Evolutionary conservation across 2,329 filamentous ascomycete species (phyloP), one percentile per base, ranked within the genome.

Genomic region (Epichloe sibirici): DNA sequence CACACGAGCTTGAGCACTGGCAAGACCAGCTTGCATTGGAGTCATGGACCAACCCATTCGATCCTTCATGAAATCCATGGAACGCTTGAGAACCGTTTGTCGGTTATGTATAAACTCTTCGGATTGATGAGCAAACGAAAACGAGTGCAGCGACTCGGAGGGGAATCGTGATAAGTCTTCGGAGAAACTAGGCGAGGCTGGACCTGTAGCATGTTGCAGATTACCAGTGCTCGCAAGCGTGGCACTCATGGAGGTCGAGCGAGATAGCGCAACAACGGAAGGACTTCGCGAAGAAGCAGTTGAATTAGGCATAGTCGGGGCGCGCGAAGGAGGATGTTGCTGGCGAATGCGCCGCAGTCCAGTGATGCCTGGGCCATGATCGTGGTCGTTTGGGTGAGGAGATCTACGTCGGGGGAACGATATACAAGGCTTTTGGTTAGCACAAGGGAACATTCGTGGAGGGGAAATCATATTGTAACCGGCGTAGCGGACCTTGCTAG

Each of bases 21-120:
- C 84, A 59, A 95, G 82, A 11, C 82, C 88, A 13, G 86, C 81
- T 63, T 85, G 86, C 50, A 80, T 81, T 35, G 83, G 78, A 49
- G 64, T 70, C 56, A 70, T 70, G 35, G 86, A 81, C 85, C 89
- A 91, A 57, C 87, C 87, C 69, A 94, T 79, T 57, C 88, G 87
- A 65, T 96, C 90, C 63, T 88, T 86, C 86, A 98, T 94, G 64
- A 97, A 96, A 67, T 97, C 93, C 64, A 96, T 85, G 8, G 90
- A 95, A 54, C 91, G 81, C 70, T 95, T 95, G 62, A 98, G 68
- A 37, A 95, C 86, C 73, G 89, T 95, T 66, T 97, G 90, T 51
- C 93, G 85, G 66, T 82, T 95, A 66, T 95, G 88, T 52, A 97
- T 77, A 57, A 89, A 83, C 57, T 97, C 91, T 63, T 95, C 90